Conservation (phyloP, 148 eudicot genomes). For the Fagopyrum esculentum region DNA sequence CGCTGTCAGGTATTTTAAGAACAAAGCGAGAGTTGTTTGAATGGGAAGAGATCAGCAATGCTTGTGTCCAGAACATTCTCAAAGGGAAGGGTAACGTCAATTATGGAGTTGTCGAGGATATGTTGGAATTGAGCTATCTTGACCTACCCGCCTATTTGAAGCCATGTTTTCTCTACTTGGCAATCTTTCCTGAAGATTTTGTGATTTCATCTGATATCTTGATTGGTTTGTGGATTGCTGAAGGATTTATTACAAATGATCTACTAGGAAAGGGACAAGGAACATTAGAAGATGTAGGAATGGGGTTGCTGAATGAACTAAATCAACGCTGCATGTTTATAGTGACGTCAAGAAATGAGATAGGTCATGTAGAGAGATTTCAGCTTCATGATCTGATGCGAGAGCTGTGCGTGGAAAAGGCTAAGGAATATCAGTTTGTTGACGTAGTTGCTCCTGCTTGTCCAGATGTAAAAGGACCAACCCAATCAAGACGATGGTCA, state of each 20-base stretch:
- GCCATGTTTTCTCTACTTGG: neutral
- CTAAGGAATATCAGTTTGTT: constrained; percentile 23
- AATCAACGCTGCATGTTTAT: constrained; percentile 23
- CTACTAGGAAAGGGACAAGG: neutral
- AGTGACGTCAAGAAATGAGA: constrained; percentile 17
- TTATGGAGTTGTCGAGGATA: neutral
- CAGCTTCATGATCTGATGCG: constrained; percentile 24
- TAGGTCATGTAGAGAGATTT: constrained; percentile 17
- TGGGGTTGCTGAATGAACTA: neutral
- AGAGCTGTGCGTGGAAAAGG: constrained; percentile 25
- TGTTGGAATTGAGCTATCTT: constrained; percentile 7
- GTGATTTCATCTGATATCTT: neutral
- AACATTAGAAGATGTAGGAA: neutral
- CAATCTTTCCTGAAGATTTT: neutral
- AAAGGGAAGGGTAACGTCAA: neutral
- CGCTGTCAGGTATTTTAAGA: neutral
- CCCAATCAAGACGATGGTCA: neutral
- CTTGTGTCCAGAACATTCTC: neutral
- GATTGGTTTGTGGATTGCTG: constrained; percentile 2
- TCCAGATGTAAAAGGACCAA: neutral
- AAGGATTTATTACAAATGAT: neutral
- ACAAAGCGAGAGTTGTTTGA: neutral
- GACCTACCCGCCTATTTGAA: neutral
- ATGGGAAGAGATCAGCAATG: neutral
- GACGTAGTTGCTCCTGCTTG: neutral